phyloP scores from a whole-genome alignment of 2,329 filamentous ascomycete genomes.

The Fusarium sp. region DNA sequence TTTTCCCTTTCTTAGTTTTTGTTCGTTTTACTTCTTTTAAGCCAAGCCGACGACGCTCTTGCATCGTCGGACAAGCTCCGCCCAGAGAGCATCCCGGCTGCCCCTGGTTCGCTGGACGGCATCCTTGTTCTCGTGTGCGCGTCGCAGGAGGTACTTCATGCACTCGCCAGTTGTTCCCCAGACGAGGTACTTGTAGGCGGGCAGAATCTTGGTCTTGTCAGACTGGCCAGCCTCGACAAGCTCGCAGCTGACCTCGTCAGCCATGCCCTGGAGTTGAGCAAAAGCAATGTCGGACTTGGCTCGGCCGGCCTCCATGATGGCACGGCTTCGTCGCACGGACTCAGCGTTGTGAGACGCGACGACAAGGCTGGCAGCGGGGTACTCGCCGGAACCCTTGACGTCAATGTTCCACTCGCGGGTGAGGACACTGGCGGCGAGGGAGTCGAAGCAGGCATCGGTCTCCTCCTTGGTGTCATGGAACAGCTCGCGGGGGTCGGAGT shows the following conservation, averaged over 20 bases:
- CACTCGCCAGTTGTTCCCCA: conserved; percentile 81
- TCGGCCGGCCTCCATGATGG: conserved; percentile 56
- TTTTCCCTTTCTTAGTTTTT: background rate
- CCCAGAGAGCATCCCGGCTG: conserved; percentile 69
- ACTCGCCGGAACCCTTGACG: conserved; percentile 51
- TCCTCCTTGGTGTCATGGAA: conserved; percentile 77
- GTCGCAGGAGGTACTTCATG: conserved; percentile 77
- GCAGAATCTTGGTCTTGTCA: conserved; percentile 50
- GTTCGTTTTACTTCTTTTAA: conserved; percentile 25
- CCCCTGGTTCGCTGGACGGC: conserved; percentile 70
- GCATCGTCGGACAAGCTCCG: conserved; percentile 65
- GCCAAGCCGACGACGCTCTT: conserved; percentile 53
- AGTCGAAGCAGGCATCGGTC: conserved; percentile 77
- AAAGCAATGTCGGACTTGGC: conserved; percentile 53
- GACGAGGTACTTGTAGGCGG: conserved; percentile 75
- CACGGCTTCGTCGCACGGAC: conserved; percentile 68
- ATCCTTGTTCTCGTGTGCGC: conserved; percentile 74
- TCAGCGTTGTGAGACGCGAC: conserved; percentile 84
- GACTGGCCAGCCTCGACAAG: conserved; percentile 52
- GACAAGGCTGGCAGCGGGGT: conserved; percentile 70
- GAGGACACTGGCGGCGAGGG: conserved; percentile 72
- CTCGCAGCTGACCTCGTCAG: conserved; percentile 84
- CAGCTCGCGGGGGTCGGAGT: conserved; percentile 72
- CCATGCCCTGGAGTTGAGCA: conserved; percentile 91
- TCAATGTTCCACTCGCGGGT: conserved; percentile 56